Evolutionary conservation across 129 eudicot species (phyloP).

Genomic region (Mikania micrantha): DNA sequence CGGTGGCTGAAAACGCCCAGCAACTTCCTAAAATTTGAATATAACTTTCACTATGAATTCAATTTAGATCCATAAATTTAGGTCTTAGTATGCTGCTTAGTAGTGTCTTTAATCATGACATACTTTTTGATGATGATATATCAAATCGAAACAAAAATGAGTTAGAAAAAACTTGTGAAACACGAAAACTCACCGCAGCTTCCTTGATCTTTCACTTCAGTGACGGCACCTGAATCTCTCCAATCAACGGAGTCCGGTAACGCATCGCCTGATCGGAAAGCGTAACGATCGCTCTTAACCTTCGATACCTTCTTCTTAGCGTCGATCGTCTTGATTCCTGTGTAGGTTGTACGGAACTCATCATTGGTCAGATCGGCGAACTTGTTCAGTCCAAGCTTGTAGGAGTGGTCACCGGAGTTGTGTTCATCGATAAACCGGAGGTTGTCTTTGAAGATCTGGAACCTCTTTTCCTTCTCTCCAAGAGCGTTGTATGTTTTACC

Average conservation of each 20-base stretch:
- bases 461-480: conserved; percentile 68
- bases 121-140: neutral
- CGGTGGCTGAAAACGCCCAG: conserved; percentile 88
- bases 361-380: conserved; percentile 82
- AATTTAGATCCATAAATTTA: too few relatives aligned
- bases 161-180: neutral
- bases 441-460: conserved; percentile 82
- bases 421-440: conserved; percentile 59
- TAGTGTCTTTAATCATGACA: conserved; percentile 3
- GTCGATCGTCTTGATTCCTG: conserved; percentile 36
- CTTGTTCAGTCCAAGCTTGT: conserved; percentile 61
- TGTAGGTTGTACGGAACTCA: conserved; percentile 50
- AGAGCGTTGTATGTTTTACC: conserved; percentile 62
- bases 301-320: conserved; percentile 17
- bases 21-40: conserved; percentile 66
- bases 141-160: neutral
- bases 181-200: conserved; percentile 51
- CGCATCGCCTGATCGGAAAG: conserved; percentile 36
- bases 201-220: conserved; percentile 82
- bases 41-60: neutral
- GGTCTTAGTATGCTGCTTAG: too few relatives aligned
- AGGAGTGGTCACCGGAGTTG: conserved; percentile 45
- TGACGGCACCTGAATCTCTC: conserved; percentile 78
- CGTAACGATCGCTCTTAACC: conserved; percentile 44
- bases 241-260: conserved; percentile 75